These are phyloP conservation scores for Yamadazyma kitorensis DNA, from an alignment of 805 yeast species.

Conservation along the genomic window DNA sequence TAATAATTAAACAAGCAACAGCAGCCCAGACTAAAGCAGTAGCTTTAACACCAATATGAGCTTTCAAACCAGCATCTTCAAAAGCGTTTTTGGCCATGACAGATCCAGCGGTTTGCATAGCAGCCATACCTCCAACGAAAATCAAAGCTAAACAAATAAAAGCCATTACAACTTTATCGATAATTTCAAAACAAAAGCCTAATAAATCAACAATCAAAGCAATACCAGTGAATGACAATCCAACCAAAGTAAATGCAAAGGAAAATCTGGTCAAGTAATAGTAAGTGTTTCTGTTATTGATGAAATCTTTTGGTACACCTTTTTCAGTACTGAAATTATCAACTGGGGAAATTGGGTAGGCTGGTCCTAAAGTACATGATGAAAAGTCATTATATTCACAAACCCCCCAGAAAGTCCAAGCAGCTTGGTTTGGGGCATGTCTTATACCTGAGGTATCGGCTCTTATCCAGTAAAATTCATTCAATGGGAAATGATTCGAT, in stretches of 20 bases:
- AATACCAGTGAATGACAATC: conserved; percentile 61
- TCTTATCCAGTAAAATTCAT: conserved; percentile 73
- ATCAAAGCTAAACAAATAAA: conserved; percentile 51
- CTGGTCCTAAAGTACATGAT: conserved; percentile 56
- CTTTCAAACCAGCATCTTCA: conserved; percentile 39
- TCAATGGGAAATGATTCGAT: conserved; percentile 54
- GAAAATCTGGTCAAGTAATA: conserved; percentile 66
- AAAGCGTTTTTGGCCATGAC: conserved; percentile 78
- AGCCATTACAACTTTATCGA: conserved; percentile 53
- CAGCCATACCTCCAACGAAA: conserved; percentile 59
- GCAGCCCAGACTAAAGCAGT: conserved; percentile 74
- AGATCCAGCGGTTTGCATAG: conserved; percentile 70
- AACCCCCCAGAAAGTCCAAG: conserved; percentile 84
- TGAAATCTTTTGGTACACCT: conserved; percentile 54
- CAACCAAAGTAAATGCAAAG: conserved; percentile 59
- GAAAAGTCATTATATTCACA: conserved; percentile 60
- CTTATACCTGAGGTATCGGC: conserved; percentile 64
- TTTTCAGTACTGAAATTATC: conserved; percentile 59
- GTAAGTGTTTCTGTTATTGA: conserved; percentile 52
- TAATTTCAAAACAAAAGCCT: conserved; percentile 52
- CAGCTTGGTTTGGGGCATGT: conserved; percentile 48
- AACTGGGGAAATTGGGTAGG: conserved; percentile 81
- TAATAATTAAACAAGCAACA: conserved; percentile 48
- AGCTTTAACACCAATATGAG: conserved; percentile 54
- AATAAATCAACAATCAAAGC: conserved; percentile 55